Evolutionary conservation across 139 green algal genomes (phyloP), one percentile per base, ranked within the genome.

Genomic region (Tetradesmus lagerheimii): DNA sequence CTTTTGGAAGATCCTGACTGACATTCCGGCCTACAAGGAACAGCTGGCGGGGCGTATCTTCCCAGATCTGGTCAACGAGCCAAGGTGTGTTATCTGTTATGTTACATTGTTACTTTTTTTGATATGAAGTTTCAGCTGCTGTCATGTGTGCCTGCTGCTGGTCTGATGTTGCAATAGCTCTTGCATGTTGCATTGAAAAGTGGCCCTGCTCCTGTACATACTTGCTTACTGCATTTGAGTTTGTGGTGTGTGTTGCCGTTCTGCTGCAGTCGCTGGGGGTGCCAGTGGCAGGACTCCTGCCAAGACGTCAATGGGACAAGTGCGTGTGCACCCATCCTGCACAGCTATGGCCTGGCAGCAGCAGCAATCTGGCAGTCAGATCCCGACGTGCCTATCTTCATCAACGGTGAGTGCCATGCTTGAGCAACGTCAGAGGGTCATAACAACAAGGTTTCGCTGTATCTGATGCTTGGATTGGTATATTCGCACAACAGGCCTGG

Each of bases 41-140:
- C 39, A 86, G 25, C 76, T 89, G 64, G 16, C 47, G 4, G 89
- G 89, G 34, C 41, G 89, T 11, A 71, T 92, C 29, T 53, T 92
- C 29, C 43, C 82, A n/a, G 89, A 92, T 35, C 37, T 92, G 41
- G 82, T 84, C 3, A 92, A 92, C 62, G 89, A 92, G 75, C 88
- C 80, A 37, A 86, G 86, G 86, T 83, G 20, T 20, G 62, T 67
- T 4, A 66, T 35, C 37, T 18, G 57, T 76, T 37, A 37, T 35
- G 57, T 35, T 57, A 37, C 27, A 15, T 15, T 53, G 77, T 64
- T 0, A 62, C 74, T 43, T 57, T 9, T 9, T 31, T n/a, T 71
- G 57, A 0, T 8, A 71, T n/a, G 57, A 31, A 25, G 15, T 50
- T 50, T 50, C 43, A 50, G 8, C 4, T 50, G n/a, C n/a, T n/a